Evolutionary conservation across 2,329 filamentous ascomycete genomes (phyloP), one percentile per base, ranked within the genome.

Genomic region (Chaetomiaceae sp.): DNA sequence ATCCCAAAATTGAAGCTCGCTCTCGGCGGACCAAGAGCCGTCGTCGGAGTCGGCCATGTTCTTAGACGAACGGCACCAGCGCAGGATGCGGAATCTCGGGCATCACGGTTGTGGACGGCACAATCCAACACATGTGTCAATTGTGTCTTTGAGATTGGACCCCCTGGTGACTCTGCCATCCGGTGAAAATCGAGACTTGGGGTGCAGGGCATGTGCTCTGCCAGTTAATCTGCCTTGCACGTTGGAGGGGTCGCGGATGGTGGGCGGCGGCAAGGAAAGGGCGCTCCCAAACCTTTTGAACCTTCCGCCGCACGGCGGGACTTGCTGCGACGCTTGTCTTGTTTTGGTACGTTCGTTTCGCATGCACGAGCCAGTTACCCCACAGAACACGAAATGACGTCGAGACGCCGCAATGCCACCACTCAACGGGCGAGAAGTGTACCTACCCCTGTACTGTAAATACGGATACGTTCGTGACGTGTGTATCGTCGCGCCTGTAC

Each of bases 1-100:
- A 72, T 85, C 79, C 92, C 90, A 96, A 74, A 96, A 90, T 72
- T 91, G 85, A 70, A 90, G 81, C 73, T 90, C 89, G 70, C 83
- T 85, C 71, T 91, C 86, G 70, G 89, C 78, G 66, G 77, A 79
- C 70, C 82, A 80, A 64, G 78, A 79, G 66, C 80, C 79, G 71
- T 90, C 86, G 72, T 90, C 86, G 72, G 82, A 81, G 74, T 87
- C 74, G 64, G 74, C 73, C 78, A 81, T 81, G 65, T 62, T 75
- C 54, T 65, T 54, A 62, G 48, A 55, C 58, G 54, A 58, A 56
- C 56, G 45, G 52, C 53, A 53, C 46, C 55, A 48, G 53, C 36
- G 36, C 36, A 37, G 32, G 30, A 20, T n/a, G 44, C 16, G 36
- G 30, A 36, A 44, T 43, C 48, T 45, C 51, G 43, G 54, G 56